A percentile compares a stretch with the other conserved stretches of the same genome.
Conservation (phyloP, 192 early-diverging fungal genomes). For the Diversispora epigaea region DNA sequence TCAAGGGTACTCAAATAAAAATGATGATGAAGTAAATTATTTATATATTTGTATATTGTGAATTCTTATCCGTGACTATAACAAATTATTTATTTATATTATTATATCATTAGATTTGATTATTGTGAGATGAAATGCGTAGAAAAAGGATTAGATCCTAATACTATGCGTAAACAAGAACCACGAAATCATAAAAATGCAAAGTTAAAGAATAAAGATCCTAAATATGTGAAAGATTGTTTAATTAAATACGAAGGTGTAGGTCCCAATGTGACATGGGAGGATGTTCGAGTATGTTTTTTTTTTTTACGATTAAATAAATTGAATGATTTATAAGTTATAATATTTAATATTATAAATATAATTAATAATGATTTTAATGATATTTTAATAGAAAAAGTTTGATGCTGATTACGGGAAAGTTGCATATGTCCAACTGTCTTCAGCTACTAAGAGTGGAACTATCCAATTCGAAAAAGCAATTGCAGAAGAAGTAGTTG, state of each 20-base stretch:
- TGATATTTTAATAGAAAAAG: background rate
- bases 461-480: background rate
- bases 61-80: background rate
- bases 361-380: background rate
- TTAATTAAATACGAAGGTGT: background rate
- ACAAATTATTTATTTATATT: background rate
- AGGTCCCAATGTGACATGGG: background rate
- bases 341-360: background rate
- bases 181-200: background rate
- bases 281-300: background rate
- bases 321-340: background rate
- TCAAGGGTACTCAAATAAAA: constrained; percentile 43
- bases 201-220: background rate
- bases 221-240: background rate
- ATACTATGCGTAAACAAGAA: constrained; percentile 23
- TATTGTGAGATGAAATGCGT: constrained; percentile 48
- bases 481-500: background rate
- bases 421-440: background rate
- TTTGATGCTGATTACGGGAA: background rate
- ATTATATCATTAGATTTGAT: constrained; percentile 31
- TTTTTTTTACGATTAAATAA: background rate
- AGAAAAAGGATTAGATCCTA: constrained; percentile 44
- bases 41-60: background rate
- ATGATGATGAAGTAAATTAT: constrained; percentile 50
- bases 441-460: background rate